These are phyloP conservation scores for Emmonsiellopsis sp. DNA, from an alignment of 2,329 filamentous ascomycete species.

Conservation along the genomic window DNA sequence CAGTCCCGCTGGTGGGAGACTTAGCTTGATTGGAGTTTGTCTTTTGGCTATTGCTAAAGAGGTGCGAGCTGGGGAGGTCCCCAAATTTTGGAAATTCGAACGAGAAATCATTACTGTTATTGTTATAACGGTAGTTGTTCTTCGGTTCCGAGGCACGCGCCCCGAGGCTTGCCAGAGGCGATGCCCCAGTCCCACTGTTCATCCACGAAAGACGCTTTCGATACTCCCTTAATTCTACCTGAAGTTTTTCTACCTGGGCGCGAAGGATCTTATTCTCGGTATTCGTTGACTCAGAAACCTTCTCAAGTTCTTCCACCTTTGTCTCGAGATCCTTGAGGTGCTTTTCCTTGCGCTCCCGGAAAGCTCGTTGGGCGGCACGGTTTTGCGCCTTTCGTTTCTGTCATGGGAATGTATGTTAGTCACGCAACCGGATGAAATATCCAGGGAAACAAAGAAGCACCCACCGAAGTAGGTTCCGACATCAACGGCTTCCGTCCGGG, in stretches of 20 bases:
- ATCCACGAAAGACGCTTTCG: constrained; percentile 70
- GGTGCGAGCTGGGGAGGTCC: constrained; percentile 50
- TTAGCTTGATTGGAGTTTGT: neutral
- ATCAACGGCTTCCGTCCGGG: constrained; percentile 92
- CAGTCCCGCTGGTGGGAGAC: neutral
- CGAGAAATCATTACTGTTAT: constrained; percentile 67
- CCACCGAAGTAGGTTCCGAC: constrained; percentile 88
- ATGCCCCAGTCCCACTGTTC: constrained; percentile 37
- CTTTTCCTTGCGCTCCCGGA: constrained; percentile 90
- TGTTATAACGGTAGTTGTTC: constrained; percentile 48
- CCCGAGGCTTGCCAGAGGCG: constrained; percentile 36
- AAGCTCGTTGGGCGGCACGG: constrained; percentile 81
- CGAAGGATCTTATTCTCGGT: constrained; percentile 78
- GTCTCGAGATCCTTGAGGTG: constrained; percentile 46
- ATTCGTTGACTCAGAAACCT: constrained; percentile 71
- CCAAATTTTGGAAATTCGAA: constrained; percentile 97
- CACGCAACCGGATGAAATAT: neutral
- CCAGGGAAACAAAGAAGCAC: constrained; percentile 30
- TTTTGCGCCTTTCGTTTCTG: constrained; percentile 76
- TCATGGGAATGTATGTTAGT: neutral
- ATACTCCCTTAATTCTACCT: constrained; percentile 78
- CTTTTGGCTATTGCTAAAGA: constrained; percentile 40
- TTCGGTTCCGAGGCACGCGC: constrained; percentile 38
- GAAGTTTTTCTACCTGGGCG: constrained; percentile 80
- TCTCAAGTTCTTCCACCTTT: constrained; percentile 59